Conservation (phyloP, 768 basidiomycete genomes). For the Gelatoporia subvermispora region DNA sequence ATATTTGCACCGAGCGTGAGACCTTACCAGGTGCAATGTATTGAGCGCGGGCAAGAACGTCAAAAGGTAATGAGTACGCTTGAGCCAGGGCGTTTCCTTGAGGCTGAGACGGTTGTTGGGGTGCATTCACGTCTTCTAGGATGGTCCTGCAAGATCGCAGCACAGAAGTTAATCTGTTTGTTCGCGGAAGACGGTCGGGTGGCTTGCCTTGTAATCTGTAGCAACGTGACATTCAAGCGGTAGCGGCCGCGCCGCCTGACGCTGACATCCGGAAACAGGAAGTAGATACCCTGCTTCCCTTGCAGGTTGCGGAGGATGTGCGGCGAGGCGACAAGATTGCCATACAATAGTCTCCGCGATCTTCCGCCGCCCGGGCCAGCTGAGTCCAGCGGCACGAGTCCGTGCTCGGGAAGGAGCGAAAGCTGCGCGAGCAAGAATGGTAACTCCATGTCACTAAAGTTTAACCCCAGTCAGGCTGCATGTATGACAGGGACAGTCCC, state of each 20-base stretch:
- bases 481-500: not conserved
- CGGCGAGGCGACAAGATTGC: slow-evolving; percentile 79
- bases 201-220: slow-evolving; percentile 72
- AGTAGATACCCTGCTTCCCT: slow-evolving; percentile 79
- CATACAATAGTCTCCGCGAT: slow-evolving; percentile 67
- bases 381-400: slow-evolving; percentile 56
- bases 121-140: not conserved
- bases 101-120: not conserved
- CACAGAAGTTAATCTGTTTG: not conserved
- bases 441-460: slow-evolving; percentile 69
- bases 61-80: slow-evolving; percentile 70
- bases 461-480: not conserved
- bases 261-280: slow-evolving; percentile 88
- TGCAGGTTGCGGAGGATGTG: slow-evolving; percentile 77
- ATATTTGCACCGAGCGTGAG: slow-evolving; percentile 11
- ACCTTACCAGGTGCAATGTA: slow-evolving; percentile 78
- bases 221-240: slow-evolving; percentile 66
- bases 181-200: not conserved
- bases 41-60: slow-evolving; percentile 65
- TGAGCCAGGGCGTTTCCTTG: slow-evolving; percentile 66
- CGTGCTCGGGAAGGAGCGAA: slow-evolving; percentile 69
- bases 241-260: slow-evolving; percentile 75
- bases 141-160: not conserved
- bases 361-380: slow-evolving; percentile 49
- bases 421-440: slow-evolving; percentile 86